Evolutionary conservation across 2,329 filamentous ascomycete species (phyloP), one percentile per base, ranked within the genome.

Genomic region (Mycosphaerelloides madeirae): DNA sequence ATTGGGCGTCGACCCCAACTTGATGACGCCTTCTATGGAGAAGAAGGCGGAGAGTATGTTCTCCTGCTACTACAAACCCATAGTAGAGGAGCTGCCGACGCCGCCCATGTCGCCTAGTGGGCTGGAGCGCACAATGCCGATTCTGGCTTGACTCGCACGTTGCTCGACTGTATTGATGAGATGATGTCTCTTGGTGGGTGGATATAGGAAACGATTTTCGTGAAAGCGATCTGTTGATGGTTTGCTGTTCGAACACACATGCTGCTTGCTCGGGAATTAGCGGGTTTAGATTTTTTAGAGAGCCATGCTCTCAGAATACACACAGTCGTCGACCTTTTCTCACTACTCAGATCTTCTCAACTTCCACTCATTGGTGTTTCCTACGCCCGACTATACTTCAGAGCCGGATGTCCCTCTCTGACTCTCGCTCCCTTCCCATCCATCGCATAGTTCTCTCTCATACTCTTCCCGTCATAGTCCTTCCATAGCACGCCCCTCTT

Each of bases 401-500:
- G 37, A 6, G 58, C 60, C 1, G 59, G 54, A 50, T 62, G 60
- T 9, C 54, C 56, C 19, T 55, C 46, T 33, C 58, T 52, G 4
- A 43, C 56, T 18, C 50, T 33, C 34, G 60, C 41, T 6, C 58
- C 58, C 39, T 52, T 40, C 1, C 57, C 58, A 47, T 60, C 58
- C 35, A 49, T 50, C 36, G 56, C 41, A 47, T 55, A 63, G 33
- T 55, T 62, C 41, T 60, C 57, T 6, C 59, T 43, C 58, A 62
- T 58, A 8, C 52, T 55, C 1, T 39, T 43, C 0, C 59, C 58
- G 7, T 52, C 49, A 29, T 55, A 57, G 9, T 58, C 54, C 33
- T 59, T 46, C 35, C 60, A 56, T 40, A 67, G 61, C 1, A 68
- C 52, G 0, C 65, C 66, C 18, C 66, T 51, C 34, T 46, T 52